These are phyloP conservation scores for Pseudogymnoascus sp. DNA, from an alignment of 2,329 filamentous ascomycete genomes.

Conservation along the genomic window DNA sequence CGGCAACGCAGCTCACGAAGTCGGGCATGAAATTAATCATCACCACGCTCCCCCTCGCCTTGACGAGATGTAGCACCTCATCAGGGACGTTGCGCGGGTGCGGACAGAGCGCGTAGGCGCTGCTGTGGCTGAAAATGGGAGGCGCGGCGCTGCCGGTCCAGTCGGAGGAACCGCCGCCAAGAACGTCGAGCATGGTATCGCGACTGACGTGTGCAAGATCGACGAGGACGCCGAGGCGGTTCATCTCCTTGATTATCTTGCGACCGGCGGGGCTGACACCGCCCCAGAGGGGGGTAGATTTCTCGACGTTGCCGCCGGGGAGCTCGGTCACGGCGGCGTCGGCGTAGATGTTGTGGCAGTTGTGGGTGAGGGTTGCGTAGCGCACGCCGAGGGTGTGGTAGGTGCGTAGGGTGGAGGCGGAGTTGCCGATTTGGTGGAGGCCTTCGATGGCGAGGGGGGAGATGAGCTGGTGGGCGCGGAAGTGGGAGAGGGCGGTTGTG, in stretches of 20 bases:
- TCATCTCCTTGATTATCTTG: conserved; percentile 78
- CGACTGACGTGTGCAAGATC: conserved; percentile 74
- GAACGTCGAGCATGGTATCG: conserved; percentile 79
- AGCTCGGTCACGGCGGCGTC: conserved; percentile 68
- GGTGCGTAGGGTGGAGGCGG: conserved; percentile 64
- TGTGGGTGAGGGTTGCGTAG: conserved; percentile 86
- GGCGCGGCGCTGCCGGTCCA: conserved; percentile 74
- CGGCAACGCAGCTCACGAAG: conserved; percentile 65
- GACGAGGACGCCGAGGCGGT: conserved; percentile 88
- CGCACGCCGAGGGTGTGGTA: conserved; percentile 75
- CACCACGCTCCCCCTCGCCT: conserved; percentile 65
- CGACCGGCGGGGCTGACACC: conserved; percentile 69
- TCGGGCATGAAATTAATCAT: conserved; percentile 87
- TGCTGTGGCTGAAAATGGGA: conserved; percentile 85
- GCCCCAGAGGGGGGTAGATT: conserved; percentile 53
- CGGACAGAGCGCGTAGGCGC: conserved; percentile 71
- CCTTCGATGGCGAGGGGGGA: conserved; percentile 80
- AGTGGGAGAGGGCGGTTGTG: conserved; percentile 47
- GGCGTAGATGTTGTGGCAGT: conserved; percentile 85
- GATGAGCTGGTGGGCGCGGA: conserved; percentile 50
- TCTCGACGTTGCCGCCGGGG: conserved; percentile 29
- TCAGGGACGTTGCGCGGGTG: conserved; percentile 90
- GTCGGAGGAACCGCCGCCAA: conserved; percentile 50
- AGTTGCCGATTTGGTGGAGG: conserved; percentile 90
- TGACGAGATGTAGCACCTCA: conserved; percentile 70